Conservation (phyloP, 176 grass and related monocot genomes). For the Chloris gayana region DNA sequence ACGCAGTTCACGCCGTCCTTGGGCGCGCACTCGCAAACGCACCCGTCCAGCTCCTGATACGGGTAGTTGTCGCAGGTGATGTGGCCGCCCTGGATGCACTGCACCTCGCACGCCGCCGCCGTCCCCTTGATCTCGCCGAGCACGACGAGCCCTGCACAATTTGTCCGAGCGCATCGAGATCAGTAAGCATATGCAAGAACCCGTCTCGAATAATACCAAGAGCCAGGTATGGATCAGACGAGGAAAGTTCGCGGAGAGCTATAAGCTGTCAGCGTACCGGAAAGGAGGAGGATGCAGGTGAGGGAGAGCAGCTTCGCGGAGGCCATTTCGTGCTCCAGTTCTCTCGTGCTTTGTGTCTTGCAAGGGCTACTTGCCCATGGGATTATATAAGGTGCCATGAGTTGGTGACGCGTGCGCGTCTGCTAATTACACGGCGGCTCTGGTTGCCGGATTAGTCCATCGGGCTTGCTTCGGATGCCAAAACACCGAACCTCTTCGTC, state of each 20-base stretch:
- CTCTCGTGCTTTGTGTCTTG: background rate
- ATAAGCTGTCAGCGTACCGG: constrained; percentile 5
- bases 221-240: too few relatives aligned
- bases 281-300: constrained; percentile 39
- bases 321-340: constrained; percentile 22
- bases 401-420: background rate
- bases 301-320: constrained; percentile 40
- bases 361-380: background rate
- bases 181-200: too few relatives aligned
- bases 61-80: constrained; percentile 53
- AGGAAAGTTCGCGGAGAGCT: too few relatives aligned
- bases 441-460: background rate
- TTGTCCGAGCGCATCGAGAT: background rate
- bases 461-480: background rate
- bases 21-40: constrained; percentile 36
- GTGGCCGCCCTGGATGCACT: constrained; percentile 42
- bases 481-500: too few relatives aligned
- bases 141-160: constrained; percentile 11
- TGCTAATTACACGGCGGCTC: background rate
- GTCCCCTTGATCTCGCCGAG: background rate
- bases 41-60: constrained; percentile 24
- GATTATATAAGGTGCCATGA: constrained; percentile 2
- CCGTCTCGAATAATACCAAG: too few relatives aligned
- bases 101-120: background rate
- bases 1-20: constrained; percentile 39